phyloP scores from a whole-genome alignment of 768 basidiomycete genomes.

The Roridomyces roridus region DNA sequence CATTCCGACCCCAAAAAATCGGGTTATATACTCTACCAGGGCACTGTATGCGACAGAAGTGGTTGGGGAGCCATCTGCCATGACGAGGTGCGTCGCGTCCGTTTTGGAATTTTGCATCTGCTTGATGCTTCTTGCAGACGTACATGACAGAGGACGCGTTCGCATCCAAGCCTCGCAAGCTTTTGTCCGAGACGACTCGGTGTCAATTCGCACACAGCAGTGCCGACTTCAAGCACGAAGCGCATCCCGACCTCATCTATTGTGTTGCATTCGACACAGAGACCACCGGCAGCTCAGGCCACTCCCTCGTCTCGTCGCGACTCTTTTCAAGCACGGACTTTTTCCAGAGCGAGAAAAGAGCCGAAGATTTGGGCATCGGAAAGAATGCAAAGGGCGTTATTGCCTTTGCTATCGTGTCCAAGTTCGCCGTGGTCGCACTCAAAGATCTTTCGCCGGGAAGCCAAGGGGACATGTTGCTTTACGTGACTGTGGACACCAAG shows the following conservation, averaged over 20 bases:
- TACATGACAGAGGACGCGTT: slow-evolving; percentile 91
- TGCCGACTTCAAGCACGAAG: slow-evolving; percentile 80
- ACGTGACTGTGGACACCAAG: slow-evolving; percentile 83
- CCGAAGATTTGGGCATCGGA: slow-evolving; percentile 87
- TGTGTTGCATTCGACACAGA: slow-evolving; percentile 87
- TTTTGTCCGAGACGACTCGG: slow-evolving; percentile 73
- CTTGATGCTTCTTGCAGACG: slow-evolving; percentile 56
- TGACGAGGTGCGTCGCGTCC: slow-evolving; percentile 64
- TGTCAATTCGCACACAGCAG: slow-evolving; percentile 94
- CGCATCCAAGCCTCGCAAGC: slow-evolving; percentile 55
- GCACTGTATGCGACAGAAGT: slow-evolving; percentile 60
- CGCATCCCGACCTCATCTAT: slow-evolving; percentile 78
- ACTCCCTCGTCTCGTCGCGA: slow-evolving; percentile 64
- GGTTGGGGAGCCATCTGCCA: slow-evolving; percentile 67
- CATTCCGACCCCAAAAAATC: slow-evolving; percentile 78
- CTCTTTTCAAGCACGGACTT: slow-evolving; percentile 89
- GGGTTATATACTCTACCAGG: slow-evolving; percentile 82
- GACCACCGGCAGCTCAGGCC: slow-evolving; percentile 49
- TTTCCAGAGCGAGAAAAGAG: slow-evolving; percentile 65
- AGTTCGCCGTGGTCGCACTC: slow-evolving; percentile 91
- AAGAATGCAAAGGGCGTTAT: slow-evolving; percentile 89
- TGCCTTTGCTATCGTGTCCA: slow-evolving; percentile 91
- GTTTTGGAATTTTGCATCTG: neutral
- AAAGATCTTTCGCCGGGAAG: slow-evolving; percentile 65
- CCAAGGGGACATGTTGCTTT: slow-evolving; percentile 80